Evolutionary conservation across 441 rosid species (phyloP).

Genomic region (Cnidoscolus chayamansa): DNA sequence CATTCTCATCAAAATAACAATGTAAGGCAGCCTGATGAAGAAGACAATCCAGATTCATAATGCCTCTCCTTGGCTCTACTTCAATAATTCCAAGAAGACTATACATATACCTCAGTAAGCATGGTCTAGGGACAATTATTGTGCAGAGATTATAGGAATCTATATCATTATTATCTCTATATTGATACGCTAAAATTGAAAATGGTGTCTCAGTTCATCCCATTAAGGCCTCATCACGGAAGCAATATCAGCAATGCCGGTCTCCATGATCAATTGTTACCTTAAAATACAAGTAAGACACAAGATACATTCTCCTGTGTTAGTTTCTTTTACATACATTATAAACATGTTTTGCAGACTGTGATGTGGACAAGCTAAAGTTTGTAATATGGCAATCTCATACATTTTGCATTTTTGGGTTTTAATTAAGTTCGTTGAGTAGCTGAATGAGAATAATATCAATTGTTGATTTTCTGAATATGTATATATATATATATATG

Average conservation of each 20-base stretch:
- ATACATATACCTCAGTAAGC: too few species aligned
- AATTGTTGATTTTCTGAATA: too few species aligned
- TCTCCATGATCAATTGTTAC: neutral
- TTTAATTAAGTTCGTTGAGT: neutral
- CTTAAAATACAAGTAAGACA: slow-evolving; percentile 19
- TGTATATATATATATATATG: too few species aligned
- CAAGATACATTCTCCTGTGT: slow-evolving; percentile 11
- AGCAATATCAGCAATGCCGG: neutral
- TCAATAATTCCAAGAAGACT: too few species aligned
- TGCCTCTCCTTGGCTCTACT: too few species aligned
- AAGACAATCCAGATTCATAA: too few species aligned
- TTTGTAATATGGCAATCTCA: slow-evolving; percentile 16
- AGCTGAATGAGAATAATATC: too few species aligned
- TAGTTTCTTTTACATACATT: neutral
- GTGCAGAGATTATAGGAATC: too few species aligned
- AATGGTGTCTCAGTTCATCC: too few species aligned
- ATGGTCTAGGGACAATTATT: too few species aligned
- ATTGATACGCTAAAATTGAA: too few species aligned
- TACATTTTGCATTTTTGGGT: slow-evolving; percentile 1
- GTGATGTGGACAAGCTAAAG: slow-evolving; percentile 9
- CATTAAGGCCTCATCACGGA: neutral
- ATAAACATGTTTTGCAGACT: slow-evolving; percentile 15
- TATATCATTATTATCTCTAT: too few species aligned
- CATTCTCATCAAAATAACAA: slow-evolving; percentile 24
- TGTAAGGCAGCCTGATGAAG: slow-evolving; percentile 15